Evolutionary conservation across 345 rosid species (phyloP).

Genomic region (Chamaenerion angustifolium): DNA sequence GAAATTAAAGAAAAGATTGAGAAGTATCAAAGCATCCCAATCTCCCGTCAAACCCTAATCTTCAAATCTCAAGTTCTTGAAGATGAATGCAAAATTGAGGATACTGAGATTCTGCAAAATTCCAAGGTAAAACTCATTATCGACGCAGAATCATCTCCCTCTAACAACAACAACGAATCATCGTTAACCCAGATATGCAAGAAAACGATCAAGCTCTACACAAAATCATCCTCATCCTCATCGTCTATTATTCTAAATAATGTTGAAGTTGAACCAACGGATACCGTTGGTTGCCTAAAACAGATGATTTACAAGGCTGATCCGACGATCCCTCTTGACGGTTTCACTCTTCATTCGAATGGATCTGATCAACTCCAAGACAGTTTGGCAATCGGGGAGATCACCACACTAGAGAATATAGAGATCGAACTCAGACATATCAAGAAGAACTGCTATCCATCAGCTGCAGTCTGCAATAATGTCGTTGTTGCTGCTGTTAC

Average conservation of each 20-base stretch:
- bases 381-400: no score
- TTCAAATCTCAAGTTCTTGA: conserved; percentile 52
- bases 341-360: conserved; percentile 16
- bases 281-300: conserved; percentile 22
- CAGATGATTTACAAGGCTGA: conserved; percentile 34
- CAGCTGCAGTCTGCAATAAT: no score
- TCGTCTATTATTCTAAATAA: no score
- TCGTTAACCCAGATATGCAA: conserved; percentile 3
- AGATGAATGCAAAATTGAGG: conserved; percentile 46
- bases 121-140: conserved; percentile 46
- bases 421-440: neutral
- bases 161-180: conserved; percentile 19
- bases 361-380: conserved; percentile 23
- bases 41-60: conserved; percentile 39
- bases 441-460: no score
- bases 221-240: conserved; percentile 28
- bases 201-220: conserved; percentile 19
- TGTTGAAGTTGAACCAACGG: conserved; percentile 24
- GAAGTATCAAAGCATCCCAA: conserved; percentile 49
- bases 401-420: conserved; percentile 7
- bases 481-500: no score
- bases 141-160: no score
- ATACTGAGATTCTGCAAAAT: conserved; percentile 42
- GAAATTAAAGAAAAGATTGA: conserved; percentile 69
- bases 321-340: conserved; percentile 14